Percentiles rank a stretch among this genome's conserved stretches.
Conservation (phyloP, 73 alveolate species). For the Paramecium octaurelia region DNA sequence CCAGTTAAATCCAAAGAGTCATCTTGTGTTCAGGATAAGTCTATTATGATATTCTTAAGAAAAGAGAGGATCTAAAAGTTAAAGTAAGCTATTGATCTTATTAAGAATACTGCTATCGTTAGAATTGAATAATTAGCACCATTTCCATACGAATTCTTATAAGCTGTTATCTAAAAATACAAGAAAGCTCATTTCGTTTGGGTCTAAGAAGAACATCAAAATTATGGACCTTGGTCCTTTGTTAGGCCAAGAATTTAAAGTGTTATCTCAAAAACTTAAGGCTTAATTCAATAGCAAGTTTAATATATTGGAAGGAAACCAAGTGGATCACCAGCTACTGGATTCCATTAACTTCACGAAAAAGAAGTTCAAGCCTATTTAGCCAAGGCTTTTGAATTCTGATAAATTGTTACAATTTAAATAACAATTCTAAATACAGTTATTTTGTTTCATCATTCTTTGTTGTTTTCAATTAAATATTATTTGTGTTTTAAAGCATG, state of each 20-base stretch:
- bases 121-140: conserved; percentile 64
- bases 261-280: not conserved
- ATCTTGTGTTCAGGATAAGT: conserved; percentile 88
- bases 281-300: not conserved
- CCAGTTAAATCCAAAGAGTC: conserved; percentile 65
- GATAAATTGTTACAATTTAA: not conserved
- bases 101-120: conserved; percentile 47
- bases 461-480: no score
- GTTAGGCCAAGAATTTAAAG: conserved; percentile 47
- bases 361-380: not conserved
- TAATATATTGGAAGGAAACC: conserved; percentile 54
- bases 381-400: conserved; percentile 28
- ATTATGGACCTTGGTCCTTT: conserved; percentile 59
- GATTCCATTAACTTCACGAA: conserved; percentile 1
- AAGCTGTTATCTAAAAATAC: not conserved
- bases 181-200: conserved; percentile 48
- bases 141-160: conserved; percentile 57
- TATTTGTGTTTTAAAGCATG: no score
- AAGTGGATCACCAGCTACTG: conserved; percentile 60
- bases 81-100: not conserved
- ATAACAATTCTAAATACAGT: not conserved
- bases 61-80: conserved; percentile 42
- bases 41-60: conserved; percentile 67
- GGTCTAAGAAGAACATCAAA: conserved; percentile 62
- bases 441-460: no score